These are phyloP conservation scores for Leccinum subrobustum DNA, from an alignment of 1,284 basidiomycete species.

Conservation along the genomic window DNA sequence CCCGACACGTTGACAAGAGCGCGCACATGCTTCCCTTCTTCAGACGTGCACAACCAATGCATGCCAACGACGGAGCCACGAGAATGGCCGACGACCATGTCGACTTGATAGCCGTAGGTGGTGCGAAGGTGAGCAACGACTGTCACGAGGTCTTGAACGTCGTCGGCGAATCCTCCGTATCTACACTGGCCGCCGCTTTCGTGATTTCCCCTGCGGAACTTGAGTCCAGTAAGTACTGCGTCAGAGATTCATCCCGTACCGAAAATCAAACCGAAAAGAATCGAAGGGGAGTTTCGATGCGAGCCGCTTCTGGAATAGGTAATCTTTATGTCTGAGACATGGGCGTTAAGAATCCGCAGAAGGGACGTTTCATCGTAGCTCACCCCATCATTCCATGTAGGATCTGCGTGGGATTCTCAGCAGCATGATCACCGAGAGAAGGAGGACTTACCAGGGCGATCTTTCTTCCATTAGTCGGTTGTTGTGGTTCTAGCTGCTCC, in stretches of 20 bases:
- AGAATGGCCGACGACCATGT: constrained; percentile 72
- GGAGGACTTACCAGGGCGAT: constrained; percentile 61
- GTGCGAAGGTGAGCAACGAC: constrained; percentile 61
- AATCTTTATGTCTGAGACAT: constrained; percentile 71
- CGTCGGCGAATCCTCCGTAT: constrained; percentile 53
- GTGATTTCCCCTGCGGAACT: constrained; percentile 61
- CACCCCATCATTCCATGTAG: constrained; percentile 78
- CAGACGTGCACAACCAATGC: constrained; percentile 62
- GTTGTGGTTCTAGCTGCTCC: constrained; percentile 54
- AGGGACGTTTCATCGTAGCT: constrained; percentile 18
- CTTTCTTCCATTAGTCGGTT: constrained; percentile 53
- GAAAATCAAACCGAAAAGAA: constrained; percentile 84
- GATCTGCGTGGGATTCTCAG: constrained; percentile 46
- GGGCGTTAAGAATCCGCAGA: not conserved
- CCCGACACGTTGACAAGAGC: constrained; percentile 69
- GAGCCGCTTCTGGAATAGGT: constrained; percentile 76
- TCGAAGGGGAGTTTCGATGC: constrained; percentile 68
- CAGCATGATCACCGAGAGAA: constrained; percentile 1
- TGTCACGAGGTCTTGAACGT: constrained; percentile 60
- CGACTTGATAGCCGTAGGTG: constrained; percentile 62
- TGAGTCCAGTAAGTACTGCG: constrained; percentile 3
- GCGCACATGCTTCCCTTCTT: constrained; percentile 51
- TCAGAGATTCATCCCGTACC: constrained; percentile 44
- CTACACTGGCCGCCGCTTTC: constrained; percentile 70
- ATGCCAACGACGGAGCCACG: constrained; percentile 66